Evolutionary conservation across 345 rosid genomes (phyloP).

Genomic region (Camelina sativa): DNA sequence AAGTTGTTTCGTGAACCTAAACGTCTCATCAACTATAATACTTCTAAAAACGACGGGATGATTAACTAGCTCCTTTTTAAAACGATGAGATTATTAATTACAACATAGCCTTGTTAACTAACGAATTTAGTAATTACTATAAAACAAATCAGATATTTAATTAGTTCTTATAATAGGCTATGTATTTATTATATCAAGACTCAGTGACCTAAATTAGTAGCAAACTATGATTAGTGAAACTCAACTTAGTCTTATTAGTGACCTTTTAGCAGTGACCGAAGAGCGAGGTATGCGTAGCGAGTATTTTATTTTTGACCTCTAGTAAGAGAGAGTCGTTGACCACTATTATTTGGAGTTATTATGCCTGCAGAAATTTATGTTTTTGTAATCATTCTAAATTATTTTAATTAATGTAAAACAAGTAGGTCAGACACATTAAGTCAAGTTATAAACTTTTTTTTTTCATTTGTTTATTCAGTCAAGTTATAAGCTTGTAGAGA

Average conservation of each 20-base stretch:
- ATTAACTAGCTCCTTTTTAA: background rate
- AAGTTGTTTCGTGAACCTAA: too few relatives aligned
- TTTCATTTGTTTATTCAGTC: constrained; percentile 29
- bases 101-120: background rate
- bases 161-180: too few relatives aligned
- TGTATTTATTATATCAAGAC: too few relatives aligned
- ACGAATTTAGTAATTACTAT: background rate
- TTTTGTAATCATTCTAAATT: constrained; percentile 16
- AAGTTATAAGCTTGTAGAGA: constrained; percentile 33
- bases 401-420: constrained; percentile 24
- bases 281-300: background rate
- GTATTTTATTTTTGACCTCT: background rate
- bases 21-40: background rate
- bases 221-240: too few relatives aligned
- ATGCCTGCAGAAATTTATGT: background rate
- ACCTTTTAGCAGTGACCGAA: background rate
- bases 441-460: constrained; percentile 26
- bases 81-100: background rate
- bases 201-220: too few relatives aligned
- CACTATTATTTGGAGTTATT: constrained; percentile 6
- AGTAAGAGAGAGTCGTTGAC: constrained; percentile 9
- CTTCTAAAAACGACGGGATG: background rate
- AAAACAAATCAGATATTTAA: too few relatives aligned
- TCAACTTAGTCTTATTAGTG: too few relatives aligned
- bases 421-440: constrained; percentile 34